Conservation (phyloP, 2,329 filamentous ascomycete genomes). For the Helminthosporium solani region DNA sequence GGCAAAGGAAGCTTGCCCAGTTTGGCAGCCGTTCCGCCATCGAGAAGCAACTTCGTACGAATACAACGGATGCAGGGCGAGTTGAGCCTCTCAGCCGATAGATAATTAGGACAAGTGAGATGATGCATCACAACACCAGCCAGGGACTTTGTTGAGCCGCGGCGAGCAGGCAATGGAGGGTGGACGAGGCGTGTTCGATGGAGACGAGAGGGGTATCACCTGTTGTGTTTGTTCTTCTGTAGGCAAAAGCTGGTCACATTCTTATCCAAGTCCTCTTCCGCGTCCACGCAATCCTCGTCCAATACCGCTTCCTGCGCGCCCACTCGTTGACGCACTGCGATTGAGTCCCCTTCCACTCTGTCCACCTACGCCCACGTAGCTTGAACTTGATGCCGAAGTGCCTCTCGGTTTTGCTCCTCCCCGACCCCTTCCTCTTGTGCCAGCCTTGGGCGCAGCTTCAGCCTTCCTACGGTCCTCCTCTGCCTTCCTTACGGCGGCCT, state of each 20-base stretch:
- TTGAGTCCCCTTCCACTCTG: slow-evolving; percentile 52
- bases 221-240: neutral
- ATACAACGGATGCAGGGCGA: slow-evolving; percentile 5
- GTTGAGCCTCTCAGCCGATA: neutral
- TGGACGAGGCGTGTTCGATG: too few relatives aligned
- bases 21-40: slow-evolving; percentile 20
- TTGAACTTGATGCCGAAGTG: slow-evolving; percentile 31
- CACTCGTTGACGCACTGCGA: slow-evolving; percentile 47
- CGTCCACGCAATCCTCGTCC: slow-evolving; percentile 44
- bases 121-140: too few relatives aligned
- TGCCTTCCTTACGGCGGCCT: slow-evolving; percentile 61
- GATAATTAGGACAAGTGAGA: neutral
- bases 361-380: slow-evolving; percentile 47
- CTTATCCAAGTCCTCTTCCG: slow-evolving; percentile 31
- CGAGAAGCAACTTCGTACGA: neutral
- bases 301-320: slow-evolving; percentile 47
- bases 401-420: slow-evolving; percentile 39
- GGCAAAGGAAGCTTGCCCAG: slow-evolving; percentile 18
- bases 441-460: slow-evolving; percentile 57
- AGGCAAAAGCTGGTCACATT: neutral
- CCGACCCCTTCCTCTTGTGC: slow-evolving; percentile 36
- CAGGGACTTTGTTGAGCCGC: too few relatives aligned
- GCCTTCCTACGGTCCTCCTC: slow-evolving; percentile 57
- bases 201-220: too few relatives aligned
- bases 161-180: too few relatives aligned